Evolutionary conservation across 192 early-diverging fungal species (phyloP).

Genomic region (Umbelopsis vinacea): DNA sequence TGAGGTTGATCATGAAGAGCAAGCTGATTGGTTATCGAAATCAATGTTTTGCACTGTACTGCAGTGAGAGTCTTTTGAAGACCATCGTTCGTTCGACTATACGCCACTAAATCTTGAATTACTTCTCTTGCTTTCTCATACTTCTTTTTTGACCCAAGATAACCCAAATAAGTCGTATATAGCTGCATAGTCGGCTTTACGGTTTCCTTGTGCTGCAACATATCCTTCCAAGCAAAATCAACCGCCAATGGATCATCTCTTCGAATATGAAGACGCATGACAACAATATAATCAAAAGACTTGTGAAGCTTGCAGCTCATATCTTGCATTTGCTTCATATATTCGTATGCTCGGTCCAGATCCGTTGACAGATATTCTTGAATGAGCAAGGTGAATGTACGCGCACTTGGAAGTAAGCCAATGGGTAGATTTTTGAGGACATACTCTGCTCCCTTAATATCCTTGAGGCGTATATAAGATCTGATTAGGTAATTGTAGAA

Average conservation of each 20-base stretch:
- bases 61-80: neutral
- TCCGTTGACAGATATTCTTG: slow-evolving; percentile 27
- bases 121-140: slow-evolving; percentile 3
- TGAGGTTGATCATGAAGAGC: slow-evolving; percentile 2
- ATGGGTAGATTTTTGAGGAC: neutral
- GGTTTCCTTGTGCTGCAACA: slow-evolving; percentile 24
- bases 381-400: slow-evolving; percentile 36
- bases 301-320: slow-evolving; percentile 22
- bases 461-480: slow-evolving; percentile 16
- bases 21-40: neutral
- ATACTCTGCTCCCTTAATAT: slow-evolving; percentile 16
- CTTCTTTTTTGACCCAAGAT: neutral
- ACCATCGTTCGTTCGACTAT: neutral
- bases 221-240: slow-evolving; percentile 43
- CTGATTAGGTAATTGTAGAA: slow-evolving; percentile 38
- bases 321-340: slow-evolving; percentile 32
- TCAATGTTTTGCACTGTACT: neutral
- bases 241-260: slow-evolving; percentile 33
- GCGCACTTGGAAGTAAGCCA: slow-evolving; percentile 32
- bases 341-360: neutral
- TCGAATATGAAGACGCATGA: slow-evolving; percentile 24
- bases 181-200: slow-evolving; percentile 27
- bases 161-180: slow-evolving; percentile 26
- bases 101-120: neutral
- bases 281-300: slow-evolving; percentile 34